Percentiles rank a stretch among this genome's conserved stretches.
These are phyloP conservation scores for Oropetium thomaeum DNA, from an alignment of 176 grass and related monocot species.

Conservation along the genomic window DNA sequence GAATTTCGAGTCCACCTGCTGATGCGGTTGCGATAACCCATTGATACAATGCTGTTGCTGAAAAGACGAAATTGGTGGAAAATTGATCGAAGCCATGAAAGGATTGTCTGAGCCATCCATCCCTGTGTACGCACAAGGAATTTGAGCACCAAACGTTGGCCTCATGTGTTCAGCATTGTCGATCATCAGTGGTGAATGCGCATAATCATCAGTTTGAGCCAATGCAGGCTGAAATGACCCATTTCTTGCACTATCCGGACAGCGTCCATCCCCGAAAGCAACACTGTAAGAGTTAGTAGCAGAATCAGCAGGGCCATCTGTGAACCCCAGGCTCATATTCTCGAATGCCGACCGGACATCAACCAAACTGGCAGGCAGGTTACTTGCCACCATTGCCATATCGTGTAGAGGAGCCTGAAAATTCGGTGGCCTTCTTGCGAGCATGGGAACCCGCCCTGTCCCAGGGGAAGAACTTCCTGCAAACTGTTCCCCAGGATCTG, in stretches of 20 bases:
- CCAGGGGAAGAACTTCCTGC: not conserved
- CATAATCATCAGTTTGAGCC: constrained; percentile 8
- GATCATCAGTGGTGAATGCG: not conserved
- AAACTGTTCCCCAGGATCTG: not conserved
- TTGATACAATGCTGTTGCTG: constrained; percentile 20
- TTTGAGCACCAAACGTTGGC: not conserved
- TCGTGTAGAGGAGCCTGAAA: not conserved
- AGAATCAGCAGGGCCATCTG: constrained; percentile 6
- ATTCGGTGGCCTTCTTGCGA: not conserved
- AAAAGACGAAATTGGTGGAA: constrained; percentile 19
- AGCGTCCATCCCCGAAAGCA: not conserved
- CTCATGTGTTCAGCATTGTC: constrained; percentile 30
- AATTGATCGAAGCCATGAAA: not conserved
- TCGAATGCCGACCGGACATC: constrained; percentile 41
- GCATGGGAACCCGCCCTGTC: not conserved
- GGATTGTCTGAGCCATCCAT: not conserved
- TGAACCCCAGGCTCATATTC: constrained; percentile 34
- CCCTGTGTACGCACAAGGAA: not conserved
- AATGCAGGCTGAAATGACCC: not conserved
- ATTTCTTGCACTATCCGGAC: not conserved
- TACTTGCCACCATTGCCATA: not conserved
- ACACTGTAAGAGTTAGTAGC: not conserved
- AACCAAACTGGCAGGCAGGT: constrained; percentile 19
- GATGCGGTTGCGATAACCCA: constrained; percentile 8
- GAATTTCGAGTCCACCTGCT: constrained; percentile 31